These are phyloP conservation scores for Cucurbita moschata DNA, from an alignment of 306 rosid genomes.

Conservation along the genomic window DNA sequence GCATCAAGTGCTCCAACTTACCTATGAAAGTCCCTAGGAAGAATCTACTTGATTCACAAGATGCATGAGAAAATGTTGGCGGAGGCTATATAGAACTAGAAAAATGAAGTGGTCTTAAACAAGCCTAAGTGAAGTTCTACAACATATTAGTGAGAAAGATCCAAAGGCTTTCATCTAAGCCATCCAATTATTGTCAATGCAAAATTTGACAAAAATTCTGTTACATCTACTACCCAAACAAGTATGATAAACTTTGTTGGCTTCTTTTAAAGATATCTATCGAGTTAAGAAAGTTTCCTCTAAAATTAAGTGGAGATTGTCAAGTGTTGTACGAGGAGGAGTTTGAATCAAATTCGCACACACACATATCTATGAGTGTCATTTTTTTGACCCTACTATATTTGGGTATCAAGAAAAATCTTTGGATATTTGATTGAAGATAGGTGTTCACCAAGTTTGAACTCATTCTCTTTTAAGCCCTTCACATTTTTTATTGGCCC, in stretches of 20 bases:
- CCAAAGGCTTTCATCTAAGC: too few relatives aligned
- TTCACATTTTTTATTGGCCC: too few relatives aligned
- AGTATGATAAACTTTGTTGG: background rate
- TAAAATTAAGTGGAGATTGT: background rate
- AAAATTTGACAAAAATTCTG: too few relatives aligned
- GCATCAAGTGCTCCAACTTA: background rate
- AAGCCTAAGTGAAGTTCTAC: too few relatives aligned
- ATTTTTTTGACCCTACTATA: background rate
- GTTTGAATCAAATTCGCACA: background rate
- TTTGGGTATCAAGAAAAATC: background rate
- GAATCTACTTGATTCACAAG: background rate
- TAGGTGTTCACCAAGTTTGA: background rate
- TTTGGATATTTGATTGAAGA: background rate
- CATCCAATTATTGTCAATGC: too few relatives aligned
- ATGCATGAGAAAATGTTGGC: background rate
- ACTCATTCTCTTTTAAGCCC: background rate
- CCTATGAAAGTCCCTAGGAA: background rate
- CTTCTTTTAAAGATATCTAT: background rate
- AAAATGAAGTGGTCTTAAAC: background rate
- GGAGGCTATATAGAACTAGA: background rate
- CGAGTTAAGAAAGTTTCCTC: background rate
- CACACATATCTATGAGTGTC: background rate
- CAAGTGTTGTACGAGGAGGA: background rate
- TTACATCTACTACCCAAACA: too few relatives aligned
- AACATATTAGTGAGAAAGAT: too few relatives aligned